Evolutionary conservation across 2,329 filamentous ascomycete species (phyloP).

Genomic region (Fusarium sp.): DNA sequence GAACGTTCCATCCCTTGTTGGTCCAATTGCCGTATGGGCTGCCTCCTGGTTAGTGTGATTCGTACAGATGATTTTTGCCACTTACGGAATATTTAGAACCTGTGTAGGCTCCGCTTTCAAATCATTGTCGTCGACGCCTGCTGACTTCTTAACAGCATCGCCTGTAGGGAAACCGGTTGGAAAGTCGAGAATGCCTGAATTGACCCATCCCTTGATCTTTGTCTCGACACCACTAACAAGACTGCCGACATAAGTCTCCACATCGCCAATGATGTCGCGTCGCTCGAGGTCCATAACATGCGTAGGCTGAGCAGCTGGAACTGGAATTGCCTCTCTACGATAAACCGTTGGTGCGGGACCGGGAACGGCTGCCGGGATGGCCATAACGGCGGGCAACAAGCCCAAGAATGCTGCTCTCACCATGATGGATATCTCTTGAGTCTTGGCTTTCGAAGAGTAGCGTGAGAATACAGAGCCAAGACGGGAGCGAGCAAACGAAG

Average conservation of each 20-base stretch:
- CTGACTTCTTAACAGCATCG: slow-evolving; percentile 66
- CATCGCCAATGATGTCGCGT: slow-evolving; percentile 51
- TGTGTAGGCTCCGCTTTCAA: slow-evolving; percentile 72
- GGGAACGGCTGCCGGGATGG: slow-evolving; percentile 38
- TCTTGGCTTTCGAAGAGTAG: background rate
- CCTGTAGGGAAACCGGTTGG: slow-evolving; percentile 74
- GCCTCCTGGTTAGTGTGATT: background rate
- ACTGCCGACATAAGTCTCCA: slow-evolving; percentile 62
- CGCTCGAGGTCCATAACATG: slow-evolving; percentile 36
- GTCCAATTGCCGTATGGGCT: slow-evolving; percentile 82
- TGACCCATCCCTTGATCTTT: slow-evolving; percentile 67
- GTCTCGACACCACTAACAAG: slow-evolving; percentile 62
- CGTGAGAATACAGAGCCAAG: background rate
- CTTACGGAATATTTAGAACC: slow-evolving; percentile 73
- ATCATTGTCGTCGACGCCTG: slow-evolving; percentile 66
- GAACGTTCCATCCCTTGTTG: slow-evolving; percentile 77
- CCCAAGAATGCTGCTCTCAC: slow-evolving; percentile 32
- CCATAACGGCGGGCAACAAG: slow-evolving; percentile 36
- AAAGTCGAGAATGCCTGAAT: slow-evolving; percentile 72
- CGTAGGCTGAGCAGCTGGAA: slow-evolving; percentile 41
- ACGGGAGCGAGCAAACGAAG: background rate
- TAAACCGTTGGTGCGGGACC: slow-evolving; percentile 35
- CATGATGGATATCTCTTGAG: slow-evolving; percentile 17
- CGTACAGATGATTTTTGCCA: background rate
- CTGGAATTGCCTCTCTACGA: slow-evolving; percentile 2